Percentiles rank a stretch among this genome's conserved stretches.
Conservation (phyloP, 2,329 filamentous ascomycete species). For the Exophiala lecanii-corni region DNA sequence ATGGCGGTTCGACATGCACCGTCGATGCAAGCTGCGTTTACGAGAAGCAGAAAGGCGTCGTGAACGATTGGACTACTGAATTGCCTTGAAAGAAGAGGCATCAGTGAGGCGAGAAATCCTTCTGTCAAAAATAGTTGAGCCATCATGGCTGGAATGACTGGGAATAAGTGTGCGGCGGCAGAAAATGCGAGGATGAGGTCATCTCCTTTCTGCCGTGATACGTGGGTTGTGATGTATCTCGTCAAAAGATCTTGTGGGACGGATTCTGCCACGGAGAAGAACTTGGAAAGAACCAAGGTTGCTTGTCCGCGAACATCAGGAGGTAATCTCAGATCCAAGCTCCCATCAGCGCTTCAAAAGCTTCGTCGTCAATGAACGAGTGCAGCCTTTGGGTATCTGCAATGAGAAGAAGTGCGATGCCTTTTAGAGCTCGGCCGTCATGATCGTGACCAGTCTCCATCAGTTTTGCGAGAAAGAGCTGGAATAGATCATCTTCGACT, state of each 20-base stretch:
- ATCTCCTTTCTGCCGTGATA: slow-evolving; percentile 73
- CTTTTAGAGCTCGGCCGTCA: slow-evolving; percentile 57
- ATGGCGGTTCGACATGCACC: slow-evolving; percentile 76
- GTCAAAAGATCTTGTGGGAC: slow-evolving; percentile 66
- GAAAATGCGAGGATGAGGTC: slow-evolving; percentile 90
- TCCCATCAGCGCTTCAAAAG: slow-evolving; percentile 82
- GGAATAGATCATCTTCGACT: slow-evolving; percentile 46
- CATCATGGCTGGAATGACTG: slow-evolving; percentile 71
- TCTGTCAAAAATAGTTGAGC: slow-evolving; percentile 80
- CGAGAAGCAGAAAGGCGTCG: slow-evolving; percentile 77
- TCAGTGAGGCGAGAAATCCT: slow-evolving; percentile 74
- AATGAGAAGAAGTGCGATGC: slow-evolving; percentile 55
- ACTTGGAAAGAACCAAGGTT: slow-evolving; percentile 74
- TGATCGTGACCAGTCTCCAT: slow-evolving; percentile 84
- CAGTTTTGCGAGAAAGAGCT: slow-evolving; percentile 74
- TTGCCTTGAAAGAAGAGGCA: slow-evolving; percentile 70
- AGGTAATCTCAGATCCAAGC: slow-evolving; percentile 77
- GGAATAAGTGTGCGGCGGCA: slow-evolving; percentile 82
- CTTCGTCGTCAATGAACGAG: slow-evolving; percentile 58
- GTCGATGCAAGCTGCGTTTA: slow-evolving; percentile 89
- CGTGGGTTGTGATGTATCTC: slow-evolving; percentile 67
- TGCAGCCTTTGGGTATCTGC: slow-evolving; percentile 49
- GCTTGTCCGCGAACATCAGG: slow-evolving; percentile 73
- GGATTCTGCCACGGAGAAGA: slow-evolving; percentile 71
- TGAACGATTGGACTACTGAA: slow-evolving; percentile 84